Evolutionary conservation across 345 rosid species (phyloP).

Genomic region (Psidium friedrichsthalianum): DNA sequence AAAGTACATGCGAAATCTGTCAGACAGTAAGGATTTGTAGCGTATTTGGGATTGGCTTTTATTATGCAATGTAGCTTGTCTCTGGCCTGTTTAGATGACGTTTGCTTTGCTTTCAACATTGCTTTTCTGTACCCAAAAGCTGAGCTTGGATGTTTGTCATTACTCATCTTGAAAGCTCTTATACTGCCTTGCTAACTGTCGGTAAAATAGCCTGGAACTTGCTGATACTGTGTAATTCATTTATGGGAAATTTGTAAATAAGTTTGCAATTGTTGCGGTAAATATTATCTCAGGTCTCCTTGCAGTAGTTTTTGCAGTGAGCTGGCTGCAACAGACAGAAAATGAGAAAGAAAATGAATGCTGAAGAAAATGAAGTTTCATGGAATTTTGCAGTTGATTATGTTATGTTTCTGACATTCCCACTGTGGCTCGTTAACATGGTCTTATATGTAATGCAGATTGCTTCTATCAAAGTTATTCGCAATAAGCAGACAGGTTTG

Average conservation of each 20-base stretch:
- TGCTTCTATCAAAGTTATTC: slow-evolving; percentile 78
- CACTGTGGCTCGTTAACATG: not conserved
- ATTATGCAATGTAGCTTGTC: not conserved
- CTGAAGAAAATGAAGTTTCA: not conserved
- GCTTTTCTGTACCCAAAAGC: not conserved
- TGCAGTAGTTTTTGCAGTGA: not conserved
- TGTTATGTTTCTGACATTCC: not conserved
- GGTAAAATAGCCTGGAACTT: not conserved
- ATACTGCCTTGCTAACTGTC: not conserved
- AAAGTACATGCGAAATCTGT: not conserved
- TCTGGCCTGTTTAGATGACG: no score
- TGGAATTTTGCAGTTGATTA: not conserved
- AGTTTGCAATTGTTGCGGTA: not conserved
- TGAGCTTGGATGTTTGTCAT: not conserved
- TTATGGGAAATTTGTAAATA: not conserved
- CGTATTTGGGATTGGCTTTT: not conserved
- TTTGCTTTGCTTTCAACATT: not conserved
- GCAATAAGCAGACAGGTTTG: slow-evolving; percentile 78
- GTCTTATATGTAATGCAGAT: slow-evolving; percentile 29
- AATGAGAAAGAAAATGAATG: not conserved
- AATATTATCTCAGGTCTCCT: not conserved
- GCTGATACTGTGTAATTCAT: not conserved
- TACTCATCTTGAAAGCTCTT: not conserved
- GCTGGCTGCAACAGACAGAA: not conserved
- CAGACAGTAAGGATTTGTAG: not conserved